Base-by-base conservation (phyloP, 2,329 filamentous ascomycete species). In the Colletotrichum lini region DNA sequence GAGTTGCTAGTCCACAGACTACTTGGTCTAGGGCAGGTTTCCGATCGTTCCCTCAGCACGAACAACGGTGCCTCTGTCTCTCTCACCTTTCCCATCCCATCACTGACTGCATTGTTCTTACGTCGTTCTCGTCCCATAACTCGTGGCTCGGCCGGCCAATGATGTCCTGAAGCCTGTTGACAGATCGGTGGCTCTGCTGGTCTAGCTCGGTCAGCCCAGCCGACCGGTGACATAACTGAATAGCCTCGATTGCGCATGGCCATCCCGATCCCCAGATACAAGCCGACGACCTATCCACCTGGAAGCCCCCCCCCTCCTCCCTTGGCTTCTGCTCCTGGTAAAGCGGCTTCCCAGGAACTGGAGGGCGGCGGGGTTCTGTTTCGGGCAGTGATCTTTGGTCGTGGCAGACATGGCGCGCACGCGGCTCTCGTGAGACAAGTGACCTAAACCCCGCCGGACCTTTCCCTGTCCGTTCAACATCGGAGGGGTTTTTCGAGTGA, bases 11-110 rank as follows among this genome's bases (percentile, higher is more conserved):
- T 26, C 26, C 26, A 26, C 26, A 26, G 26, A 26, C 26, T 26
- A 26, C 26, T 26, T 26, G 26, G 10, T n/a, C 45, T 12, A 12
- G 54, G 44, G 45, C 44, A 40, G 30, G 13, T 40, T 21, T 18
- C n/a, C 63, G 35, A 40, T 61, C 40, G 49, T n/a, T 42, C 21
- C 38, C 6, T 10, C 3, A 26, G 26, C 15, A 16, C 23, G 35
- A 70, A 57, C 67, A 67, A 70, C 45, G 63, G 12, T 30, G 23
- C 26, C 30, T 26, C 26, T 26, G 26, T 26, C 47, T 13, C 47
- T 53, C 54, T 63, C 45, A 54, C 58, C 47, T 63, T 71, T 59
- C 65, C 64, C 64, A 63, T 59, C 38, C 47, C 54, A 21, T 54
- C 12, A 7, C 13, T 23, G 49, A 16, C 15, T 42, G 38, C 65